A percentile compares a stretch with the other conserved stretches of the same genome.
Evolutionary conservation across 202 grass and related monocot species (phyloP).

Genomic region (Setaria italica): DNA sequence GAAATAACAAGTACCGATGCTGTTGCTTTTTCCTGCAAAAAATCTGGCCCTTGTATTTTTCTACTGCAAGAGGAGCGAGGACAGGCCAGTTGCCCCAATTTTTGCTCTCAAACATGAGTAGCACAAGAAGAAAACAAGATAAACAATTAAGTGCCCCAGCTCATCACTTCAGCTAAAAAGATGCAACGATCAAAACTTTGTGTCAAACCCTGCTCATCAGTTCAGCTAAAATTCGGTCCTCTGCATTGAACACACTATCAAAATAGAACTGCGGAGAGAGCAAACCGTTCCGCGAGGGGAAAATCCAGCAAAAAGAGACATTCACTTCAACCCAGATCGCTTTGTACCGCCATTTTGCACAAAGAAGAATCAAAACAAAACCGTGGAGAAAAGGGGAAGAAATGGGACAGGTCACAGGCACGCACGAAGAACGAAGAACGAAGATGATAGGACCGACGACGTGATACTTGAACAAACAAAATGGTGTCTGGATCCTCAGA

Average conservation of each 20-base stretch:
- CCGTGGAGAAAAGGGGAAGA: neutral
- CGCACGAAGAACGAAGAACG: constrained; percentile 2
- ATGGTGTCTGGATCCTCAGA: too few relatives aligned
- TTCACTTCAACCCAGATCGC: neutral
- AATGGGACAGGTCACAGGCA: neutral
- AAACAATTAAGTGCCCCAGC: neutral
- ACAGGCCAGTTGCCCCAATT: neutral
- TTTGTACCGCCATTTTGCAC: neutral
- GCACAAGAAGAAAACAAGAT: neutral
- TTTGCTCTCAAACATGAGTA: constrained; percentile 23
- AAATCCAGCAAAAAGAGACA: too few relatives aligned
- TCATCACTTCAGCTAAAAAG: too few relatives aligned
- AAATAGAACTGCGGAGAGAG: too few relatives aligned
- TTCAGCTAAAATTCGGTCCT: neutral
- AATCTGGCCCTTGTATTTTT: constrained; percentile 12
- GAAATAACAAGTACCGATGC: constrained; percentile 26
- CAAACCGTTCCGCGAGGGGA: too few relatives aligned
- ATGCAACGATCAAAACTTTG: neutral
- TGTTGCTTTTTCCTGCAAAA: constrained; percentile 22
- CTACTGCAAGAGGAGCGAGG: constrained; percentile 11
- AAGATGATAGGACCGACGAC: neutral
- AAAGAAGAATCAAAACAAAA: neutral
- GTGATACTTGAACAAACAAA: constrained; percentile 11
- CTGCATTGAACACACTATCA: too few relatives aligned
- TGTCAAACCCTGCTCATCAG: neutral